These are phyloP conservation scores for Yamadazyma kanchanaburiensis DNA, from an alignment of 1,139 yeast genomes.

Conservation along the genomic window DNA sequence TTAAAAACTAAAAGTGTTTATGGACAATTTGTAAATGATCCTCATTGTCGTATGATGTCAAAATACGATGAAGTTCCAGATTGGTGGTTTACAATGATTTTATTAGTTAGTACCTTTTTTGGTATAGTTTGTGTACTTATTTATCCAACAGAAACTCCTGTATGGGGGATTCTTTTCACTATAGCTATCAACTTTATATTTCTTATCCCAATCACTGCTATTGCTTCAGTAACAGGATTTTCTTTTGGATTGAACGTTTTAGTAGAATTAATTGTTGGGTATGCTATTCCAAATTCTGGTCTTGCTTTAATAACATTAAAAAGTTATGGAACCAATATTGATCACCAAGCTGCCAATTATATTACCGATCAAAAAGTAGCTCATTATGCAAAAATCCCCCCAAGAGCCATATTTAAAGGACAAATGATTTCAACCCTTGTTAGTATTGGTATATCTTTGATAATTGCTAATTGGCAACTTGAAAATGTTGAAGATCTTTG, in stretches of 20 bases:
- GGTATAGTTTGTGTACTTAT: conserved; percentile 45
- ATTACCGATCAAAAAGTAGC: conserved; percentile 56
- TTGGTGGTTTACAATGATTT: conserved; percentile 51
- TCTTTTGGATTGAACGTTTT: conserved; percentile 54
- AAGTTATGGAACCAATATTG: conserved; percentile 57
- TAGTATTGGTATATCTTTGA: conserved; percentile 44
- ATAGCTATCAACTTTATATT: conserved; percentile 52
- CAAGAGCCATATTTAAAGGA: conserved; percentile 58
- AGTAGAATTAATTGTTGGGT: conserved; percentile 60
- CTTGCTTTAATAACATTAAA: conserved; percentile 57
- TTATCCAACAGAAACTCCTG: conserved; percentile 47
- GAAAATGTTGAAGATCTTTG: conserved; percentile 41
- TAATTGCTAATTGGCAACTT: conserved; percentile 53
- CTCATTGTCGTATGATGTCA: conserved; percentile 55
- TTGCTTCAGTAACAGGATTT: conserved; percentile 53
- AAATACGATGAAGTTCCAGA: conserved; percentile 60
- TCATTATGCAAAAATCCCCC: conserved; percentile 59
- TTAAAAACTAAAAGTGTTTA: conserved; percentile 39
- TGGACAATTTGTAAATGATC: conserved; percentile 49
- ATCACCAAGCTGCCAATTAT: conserved; percentile 59
- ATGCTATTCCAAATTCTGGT: conserved; percentile 62
- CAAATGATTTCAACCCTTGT: conserved; percentile 45
- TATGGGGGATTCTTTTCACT: conserved; percentile 57
- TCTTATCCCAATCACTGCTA: conserved; percentile 47
- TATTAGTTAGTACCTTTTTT: conserved; percentile 42